phyloP scores from a whole-genome alignment of 352 stramenopile species.

The Elongisporangium anandrum region DNA sequence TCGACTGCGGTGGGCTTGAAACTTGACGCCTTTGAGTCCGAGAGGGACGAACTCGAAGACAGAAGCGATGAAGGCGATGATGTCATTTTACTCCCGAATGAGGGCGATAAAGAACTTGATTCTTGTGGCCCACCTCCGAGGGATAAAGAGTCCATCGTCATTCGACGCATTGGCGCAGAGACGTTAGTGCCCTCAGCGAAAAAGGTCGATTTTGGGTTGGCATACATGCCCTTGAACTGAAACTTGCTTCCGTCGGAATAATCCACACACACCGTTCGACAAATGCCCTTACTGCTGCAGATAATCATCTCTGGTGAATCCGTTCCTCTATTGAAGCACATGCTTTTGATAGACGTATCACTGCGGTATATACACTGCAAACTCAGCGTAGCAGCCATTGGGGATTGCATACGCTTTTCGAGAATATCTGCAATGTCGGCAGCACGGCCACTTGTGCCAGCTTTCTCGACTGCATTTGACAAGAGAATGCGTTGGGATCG shows the following conservation, averaged over 20 bases:
- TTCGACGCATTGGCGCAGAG: constrained; percentile 20
- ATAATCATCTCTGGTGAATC: constrained; percentile 62
- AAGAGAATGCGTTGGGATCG: constrained; percentile 66
- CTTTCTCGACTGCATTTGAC: constrained; percentile 33
- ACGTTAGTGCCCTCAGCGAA: constrained; percentile 21
- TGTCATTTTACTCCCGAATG: not conserved
- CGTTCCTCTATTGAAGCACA: constrained; percentile 71
- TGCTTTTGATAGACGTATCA: constrained; percentile 79
- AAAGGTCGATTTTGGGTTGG: constrained; percentile 34
- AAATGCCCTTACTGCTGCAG: constrained; percentile 75
- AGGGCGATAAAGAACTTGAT: not conserved
- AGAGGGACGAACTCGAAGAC: constrained; percentile 7
- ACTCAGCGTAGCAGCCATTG: constrained; percentile 28
- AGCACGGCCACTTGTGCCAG: constrained; percentile 23
- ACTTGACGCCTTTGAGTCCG: constrained; percentile 46
- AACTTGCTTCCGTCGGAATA: constrained; percentile 70
- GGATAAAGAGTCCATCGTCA: constrained; percentile 2
- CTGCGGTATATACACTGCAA: constrained; percentile 72
- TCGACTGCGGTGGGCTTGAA: constrained; percentile 76
- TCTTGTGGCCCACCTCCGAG: not conserved
- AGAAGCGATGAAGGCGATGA: constrained; percentile 10
- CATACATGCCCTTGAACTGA: constrained; percentile 81
- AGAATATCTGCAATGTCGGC: constrained; percentile 53
- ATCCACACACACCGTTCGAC: constrained; percentile 52
- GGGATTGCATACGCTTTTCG: constrained; percentile 45